Evolutionary conservation across 2,329 filamentous ascomycete species (phyloP), one percentile per base, ranked within the genome.

Genomic region (Colletotrichum echinochloae): DNA sequence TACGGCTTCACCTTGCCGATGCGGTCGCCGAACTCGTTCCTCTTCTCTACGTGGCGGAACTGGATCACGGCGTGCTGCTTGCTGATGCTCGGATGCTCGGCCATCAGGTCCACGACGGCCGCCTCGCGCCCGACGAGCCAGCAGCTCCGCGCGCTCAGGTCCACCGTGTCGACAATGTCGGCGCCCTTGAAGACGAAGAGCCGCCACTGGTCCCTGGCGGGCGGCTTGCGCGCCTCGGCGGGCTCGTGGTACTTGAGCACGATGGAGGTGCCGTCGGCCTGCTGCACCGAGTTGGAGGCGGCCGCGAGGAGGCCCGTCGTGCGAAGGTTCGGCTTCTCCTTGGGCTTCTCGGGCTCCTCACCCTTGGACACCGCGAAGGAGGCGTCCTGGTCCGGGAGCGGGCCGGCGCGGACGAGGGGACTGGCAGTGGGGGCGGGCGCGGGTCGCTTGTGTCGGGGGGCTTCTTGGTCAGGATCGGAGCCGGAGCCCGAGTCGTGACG

Each of bases 161-260:
- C 90, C 28, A 98, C 86, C 1, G 94, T 97, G 77, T 97, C 94
- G 41, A 97, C 80, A 3, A 97, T 86, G 66, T 94, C 92, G 35
- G 87, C 81, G 14, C 90, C 93, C 78, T 97, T 97, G 87, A 99
- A 99, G 28, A 98, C 88, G 79, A 97, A 98, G 57, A 99, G 84
- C 71, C 93, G 93, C 95, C 95, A 99, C 67, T 89, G 84, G 74
- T 96, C 90, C 65, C 90, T 91, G 0, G 91, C 78, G 0, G 95
- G 87, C 0, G 96, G 94, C 75, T 97, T 97, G 70, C 96, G 92
- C 60, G 95, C 94, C 83, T 99, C 96, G 14, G 94, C 84, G 1
- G 96, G 96, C 81, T 99, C 96, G 82, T 98, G 93, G 81, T 99
- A 99, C 84, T 98, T 98, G 56, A 99, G 88, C 3, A 94, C 90